Base-by-base conservation (phyloP, 495 filamentous ascomycete species). In the Xylaria castorea region DNA sequence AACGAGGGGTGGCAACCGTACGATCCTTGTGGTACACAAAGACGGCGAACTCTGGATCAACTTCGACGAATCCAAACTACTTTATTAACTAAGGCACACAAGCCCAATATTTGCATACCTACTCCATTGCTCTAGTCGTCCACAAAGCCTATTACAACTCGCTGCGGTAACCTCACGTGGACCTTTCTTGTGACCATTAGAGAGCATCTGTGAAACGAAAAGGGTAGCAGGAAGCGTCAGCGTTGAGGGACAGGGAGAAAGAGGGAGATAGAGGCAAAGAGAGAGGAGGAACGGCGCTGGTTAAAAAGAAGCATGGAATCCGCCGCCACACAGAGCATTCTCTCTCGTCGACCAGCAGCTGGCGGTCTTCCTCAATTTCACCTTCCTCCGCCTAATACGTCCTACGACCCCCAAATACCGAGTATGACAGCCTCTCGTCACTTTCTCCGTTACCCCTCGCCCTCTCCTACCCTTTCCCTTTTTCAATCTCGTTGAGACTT, bases 341-440 rank as follows among this genome's bases (percentile, higher is more conserved):
- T 76, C 51, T 75, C 76, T 72, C 77, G 76, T 72, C 75, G 76
- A 78, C 70, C 76, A 67, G 77, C 77, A 74, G 64, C 74, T 70
- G 71, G 72, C 74, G 71, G 70, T 65, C 77, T 79, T 67, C 74
- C 77, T 74, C 76, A 73, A 2, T 79, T 79, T 50, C 77, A 79
- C 44, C 74, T 78, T 7, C 77, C 77, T 70, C 40, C 73, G 68
- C 77, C 71, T 32, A 75, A 73, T 51, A 63, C 76, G 50, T 73
- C 71, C 60, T 70, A 76, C 68, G 75, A 79, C 46, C 40, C 66
- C 22, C 75, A 77, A 72, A 71, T 79, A 58, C 72, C 75, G 50
- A 79, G 77, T 79, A 79, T 79, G 77, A 44, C 32, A 58, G 22
- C 62, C 68, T 67, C 44, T 72, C 58, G 32, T 77, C 58, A 27